These are phyloP conservation scores for Fraxinus greggii DNA, from an alignment of 305 asterid species.

Conservation along the genomic window DNA sequence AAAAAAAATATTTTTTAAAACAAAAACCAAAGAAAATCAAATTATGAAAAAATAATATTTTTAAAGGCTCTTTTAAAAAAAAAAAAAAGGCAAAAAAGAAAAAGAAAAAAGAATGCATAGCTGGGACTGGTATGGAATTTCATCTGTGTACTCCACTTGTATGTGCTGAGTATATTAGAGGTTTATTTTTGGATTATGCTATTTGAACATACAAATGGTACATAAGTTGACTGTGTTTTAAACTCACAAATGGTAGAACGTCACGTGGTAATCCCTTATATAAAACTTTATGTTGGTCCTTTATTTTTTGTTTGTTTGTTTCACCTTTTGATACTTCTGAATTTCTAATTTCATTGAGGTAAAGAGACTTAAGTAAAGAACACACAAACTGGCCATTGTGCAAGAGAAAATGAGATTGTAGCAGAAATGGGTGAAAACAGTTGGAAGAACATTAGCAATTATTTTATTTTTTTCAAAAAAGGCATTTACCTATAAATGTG, in stretches of 20 bases:
- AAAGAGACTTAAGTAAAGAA: neutral
- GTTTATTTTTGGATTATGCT: no score
- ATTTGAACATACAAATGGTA: no score
- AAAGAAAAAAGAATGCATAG: neutral
- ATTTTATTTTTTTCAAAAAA: neutral
- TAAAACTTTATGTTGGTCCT: no score
- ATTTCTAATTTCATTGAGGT: neutral
- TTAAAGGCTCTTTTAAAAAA: no score
- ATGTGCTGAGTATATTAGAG: neutral
- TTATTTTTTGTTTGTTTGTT: neutral
- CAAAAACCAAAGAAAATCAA: no score
- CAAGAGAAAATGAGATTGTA: neutral
- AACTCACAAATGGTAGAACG: no score
- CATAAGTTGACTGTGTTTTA: no score
- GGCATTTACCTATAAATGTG: neutral
- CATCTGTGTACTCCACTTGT: neutral
- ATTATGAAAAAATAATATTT: no score
- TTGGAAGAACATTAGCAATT: neutral
- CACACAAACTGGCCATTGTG: neutral
- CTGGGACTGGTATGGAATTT: neutral
- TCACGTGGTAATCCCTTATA: no score
- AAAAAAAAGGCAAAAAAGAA: neutral
- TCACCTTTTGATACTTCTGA: neutral
- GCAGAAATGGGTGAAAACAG: neutral
- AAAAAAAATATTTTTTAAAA: no score